Conservation (phyloP, 2,329 filamentous ascomycete genomes). For the Didymella pinodella region DNA sequence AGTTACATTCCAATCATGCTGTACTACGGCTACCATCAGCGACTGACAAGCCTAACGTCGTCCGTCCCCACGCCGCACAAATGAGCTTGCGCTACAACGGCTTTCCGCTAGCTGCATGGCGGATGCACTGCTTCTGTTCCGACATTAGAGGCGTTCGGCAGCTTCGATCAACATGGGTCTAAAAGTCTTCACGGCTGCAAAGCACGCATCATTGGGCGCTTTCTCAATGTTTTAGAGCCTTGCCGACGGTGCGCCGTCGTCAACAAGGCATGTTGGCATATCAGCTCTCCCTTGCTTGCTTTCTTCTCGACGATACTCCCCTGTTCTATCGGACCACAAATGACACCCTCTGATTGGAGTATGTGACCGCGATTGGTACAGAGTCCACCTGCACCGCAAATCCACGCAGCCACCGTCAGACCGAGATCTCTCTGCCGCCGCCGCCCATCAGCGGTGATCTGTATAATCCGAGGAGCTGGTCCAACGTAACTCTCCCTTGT, state of each 20-base stretch:
- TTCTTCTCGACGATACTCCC: constrained; percentile 39
- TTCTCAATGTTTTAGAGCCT: constrained; percentile 40
- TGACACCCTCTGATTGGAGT: constrained; percentile 17
- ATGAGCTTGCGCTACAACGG: constrained; percentile 40
- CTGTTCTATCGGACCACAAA: constrained; percentile 24
- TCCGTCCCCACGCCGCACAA: constrained; percentile 34
- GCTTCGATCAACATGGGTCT: constrained; percentile 26
- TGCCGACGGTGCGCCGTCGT: constrained; percentile 38
- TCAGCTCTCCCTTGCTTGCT: constrained; percentile 42
- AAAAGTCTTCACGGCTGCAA: constrained; percentile 30
- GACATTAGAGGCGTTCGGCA: constrained; percentile 27
- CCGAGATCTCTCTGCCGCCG: constrained; percentile 36
- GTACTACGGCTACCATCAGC: constrained; percentile 37
- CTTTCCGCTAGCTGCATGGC: constrained; percentile 42
- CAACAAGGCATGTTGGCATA: constrained; percentile 41
- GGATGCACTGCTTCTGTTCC: constrained; percentile 41
- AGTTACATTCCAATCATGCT: constrained; percentile 46
- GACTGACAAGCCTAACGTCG: constrained; percentile 30
- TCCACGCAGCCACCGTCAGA: constrained; percentile 33
- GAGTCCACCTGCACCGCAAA: constrained; percentile 26
- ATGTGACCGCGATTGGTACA: constrained; percentile 34
- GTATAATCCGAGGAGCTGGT: constrained; percentile 40
- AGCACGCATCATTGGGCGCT: constrained; percentile 38
- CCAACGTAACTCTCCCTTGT: constrained; percentile 39
- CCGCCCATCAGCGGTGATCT: constrained; percentile 35